These are phyloP conservation scores for Diaporthe ilicicola DNA, from an alignment of 2,329 filamentous ascomycete genomes.

Conservation along the genomic window DNA sequence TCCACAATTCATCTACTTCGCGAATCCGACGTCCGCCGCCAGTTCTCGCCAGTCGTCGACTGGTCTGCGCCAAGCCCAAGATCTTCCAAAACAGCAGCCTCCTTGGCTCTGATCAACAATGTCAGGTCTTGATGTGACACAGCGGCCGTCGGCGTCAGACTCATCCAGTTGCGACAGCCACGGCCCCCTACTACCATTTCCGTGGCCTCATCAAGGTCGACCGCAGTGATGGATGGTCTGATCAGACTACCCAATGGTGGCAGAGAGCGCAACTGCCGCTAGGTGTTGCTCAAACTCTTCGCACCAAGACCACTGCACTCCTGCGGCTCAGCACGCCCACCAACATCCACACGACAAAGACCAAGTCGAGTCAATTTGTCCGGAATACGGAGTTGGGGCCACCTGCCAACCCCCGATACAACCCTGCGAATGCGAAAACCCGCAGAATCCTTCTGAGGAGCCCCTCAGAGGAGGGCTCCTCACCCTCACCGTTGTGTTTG, in stretches of 20 bases:
- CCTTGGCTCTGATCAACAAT: background rate
- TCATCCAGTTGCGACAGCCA: slow-evolving; percentile 9
- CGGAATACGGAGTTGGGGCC: background rate
- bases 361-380: background rate
- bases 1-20: slow-evolving; percentile 22
- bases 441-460: background rate
- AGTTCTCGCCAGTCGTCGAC: background rate
- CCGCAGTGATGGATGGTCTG: slow-evolving; percentile 12
- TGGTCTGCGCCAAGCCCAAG: background rate
- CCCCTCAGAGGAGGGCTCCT: background rate
- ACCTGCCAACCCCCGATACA: slow-evolving; percentile 19
- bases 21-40: background rate
- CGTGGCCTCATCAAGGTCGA: slow-evolving; percentile 1
- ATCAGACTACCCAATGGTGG: background rate
- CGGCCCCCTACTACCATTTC: slow-evolving; percentile 1
- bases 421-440: background rate
- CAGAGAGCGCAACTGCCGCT: slow-evolving; percentile 8
- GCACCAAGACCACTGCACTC: slow-evolving; percentile 21
- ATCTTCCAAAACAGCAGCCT: background rate
- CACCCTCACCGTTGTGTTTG: background rate
- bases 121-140: background rate
- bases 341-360: background rate
- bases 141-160: slow-evolving; percentile 7
- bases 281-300: slow-evolving; percentile 18
- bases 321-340: slow-evolving; percentile 27